Conservation (phyloP, 1,284 basidiomycete genomes). For the Marasmius tenuissimus region DNA sequence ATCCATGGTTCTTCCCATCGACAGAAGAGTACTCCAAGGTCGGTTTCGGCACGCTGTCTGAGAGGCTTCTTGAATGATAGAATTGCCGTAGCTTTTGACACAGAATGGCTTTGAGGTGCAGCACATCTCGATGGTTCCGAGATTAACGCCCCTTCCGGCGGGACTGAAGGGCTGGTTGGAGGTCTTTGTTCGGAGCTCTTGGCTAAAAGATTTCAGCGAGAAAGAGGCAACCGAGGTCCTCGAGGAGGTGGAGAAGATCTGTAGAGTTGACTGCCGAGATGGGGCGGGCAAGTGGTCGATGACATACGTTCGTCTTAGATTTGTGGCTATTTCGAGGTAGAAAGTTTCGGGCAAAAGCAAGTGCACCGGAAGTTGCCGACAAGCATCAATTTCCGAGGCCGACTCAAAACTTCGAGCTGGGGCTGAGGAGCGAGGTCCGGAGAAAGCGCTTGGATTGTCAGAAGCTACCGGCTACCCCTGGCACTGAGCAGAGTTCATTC, state of each 20-base stretch:
- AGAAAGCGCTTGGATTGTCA: too few species aligned
- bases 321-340: constrained; percentile 36
- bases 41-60: constrained; percentile 15
- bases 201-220: constrained; percentile 47
- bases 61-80: constrained; percentile 2
- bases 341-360: too few species aligned
- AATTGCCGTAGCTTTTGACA: constrained; percentile 49
- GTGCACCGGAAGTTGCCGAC: too few species aligned
- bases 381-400: too few species aligned
- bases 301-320: constrained; percentile 73
- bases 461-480: too few species aligned
- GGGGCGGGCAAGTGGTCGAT: constrained; percentile 61
- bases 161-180: constrained; percentile 70
- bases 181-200: constrained; percentile 60
- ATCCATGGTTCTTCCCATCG: constrained; percentile 87
- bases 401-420: too few species aligned
- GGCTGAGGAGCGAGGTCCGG: too few species aligned
- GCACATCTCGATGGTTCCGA: constrained; percentile 62
- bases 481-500: too few species aligned
- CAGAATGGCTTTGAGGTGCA: constrained; percentile 54
- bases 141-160: constrained; percentile 65
- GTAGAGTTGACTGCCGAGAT: constrained; percentile 60
- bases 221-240: constrained; percentile 24
- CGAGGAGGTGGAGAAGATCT: constrained; percentile 61
- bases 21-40: constrained; percentile 63